phyloP scores from a whole-genome alignment of 352 stramenopile species.

The Phytophthora uliginosa region DNA sequence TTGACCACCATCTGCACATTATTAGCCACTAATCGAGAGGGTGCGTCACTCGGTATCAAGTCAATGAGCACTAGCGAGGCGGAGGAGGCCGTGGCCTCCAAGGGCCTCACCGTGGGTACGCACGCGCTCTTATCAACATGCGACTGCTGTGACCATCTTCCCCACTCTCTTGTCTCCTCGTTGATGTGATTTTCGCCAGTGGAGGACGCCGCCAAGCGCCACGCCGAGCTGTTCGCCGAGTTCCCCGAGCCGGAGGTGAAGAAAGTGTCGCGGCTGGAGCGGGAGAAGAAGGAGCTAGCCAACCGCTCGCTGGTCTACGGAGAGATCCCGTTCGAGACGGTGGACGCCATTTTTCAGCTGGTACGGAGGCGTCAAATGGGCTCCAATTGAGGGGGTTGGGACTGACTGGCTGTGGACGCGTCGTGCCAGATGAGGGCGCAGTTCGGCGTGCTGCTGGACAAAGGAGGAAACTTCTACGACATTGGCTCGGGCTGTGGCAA shows the following conservation, averaged over 20 bases:
- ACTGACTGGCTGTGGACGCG: slow-evolving; percentile 1
- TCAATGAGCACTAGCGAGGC: slow-evolving; percentile 24
- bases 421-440: slow-evolving; percentile 61
- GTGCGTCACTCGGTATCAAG: slow-evolving; percentile 8
- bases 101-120: slow-evolving; percentile 30
- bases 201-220: slow-evolving; percentile 47
- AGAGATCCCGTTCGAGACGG: slow-evolving; percentile 69
- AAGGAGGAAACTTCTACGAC: slow-evolving; percentile 76
- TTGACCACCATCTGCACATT: slow-evolving; percentile 6
- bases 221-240: slow-evolving; percentile 61
- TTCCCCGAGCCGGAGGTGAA: slow-evolving; percentile 61
- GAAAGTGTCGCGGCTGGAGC: slow-evolving; percentile 69
- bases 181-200: slow-evolving; percentile 38
- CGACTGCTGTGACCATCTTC: not conserved
- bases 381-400: not conserved
- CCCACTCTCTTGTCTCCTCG: slow-evolving; percentile 4
- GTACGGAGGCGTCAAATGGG: slow-evolving; percentile 24
- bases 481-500: slow-evolving; percentile 78
- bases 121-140: not conserved
- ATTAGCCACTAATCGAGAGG: not conserved
- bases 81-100: slow-evolving; percentile 30
- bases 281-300: slow-evolving; percentile 69
- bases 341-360: slow-evolving; percentile 69
- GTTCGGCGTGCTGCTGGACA: slow-evolving; percentile 69
- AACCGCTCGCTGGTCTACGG: slow-evolving; percentile 76